Conservation (phyloP, 257 asterid genomes). For the Solanum dulcamara region DNA sequence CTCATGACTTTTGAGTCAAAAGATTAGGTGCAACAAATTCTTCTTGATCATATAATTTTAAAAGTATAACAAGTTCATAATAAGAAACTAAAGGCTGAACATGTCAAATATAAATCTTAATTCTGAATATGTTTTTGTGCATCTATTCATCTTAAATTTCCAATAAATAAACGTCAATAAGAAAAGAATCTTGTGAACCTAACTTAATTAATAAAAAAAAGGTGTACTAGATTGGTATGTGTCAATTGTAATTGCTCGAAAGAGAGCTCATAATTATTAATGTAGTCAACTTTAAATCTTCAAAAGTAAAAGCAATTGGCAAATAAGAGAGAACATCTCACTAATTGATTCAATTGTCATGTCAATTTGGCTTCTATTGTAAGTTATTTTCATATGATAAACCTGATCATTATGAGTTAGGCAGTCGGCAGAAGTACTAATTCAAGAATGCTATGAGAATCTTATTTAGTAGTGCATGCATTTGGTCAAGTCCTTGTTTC, state of each 20-base stretch:
- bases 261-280: not conserved
- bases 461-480: not conserved
- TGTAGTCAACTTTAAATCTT: not conserved
- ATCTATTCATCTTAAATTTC: not conserved
- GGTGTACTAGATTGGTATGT: not conserved
- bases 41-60: not conserved
- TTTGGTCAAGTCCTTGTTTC: not conserved
- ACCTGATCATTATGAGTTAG: not conserved
- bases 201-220: not conserved
- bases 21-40: not conserved
- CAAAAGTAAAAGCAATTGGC: not conserved
- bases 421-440: not conserved
- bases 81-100: not conserved
- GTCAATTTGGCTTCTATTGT: not conserved
- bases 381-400: not conserved
- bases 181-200: not conserved
- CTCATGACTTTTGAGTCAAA: not conserved
- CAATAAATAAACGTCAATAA: not conserved
- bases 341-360: not conserved
- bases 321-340: not conserved
- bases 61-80: not conserved
- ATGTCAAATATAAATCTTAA: not conserved
- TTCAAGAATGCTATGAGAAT: not conserved
- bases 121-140: not conserved
- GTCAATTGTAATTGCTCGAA: not conserved